Conservation (phyloP, 2,329 filamentous ascomycete genomes). For the Fusarium gaditjirri region DNA sequence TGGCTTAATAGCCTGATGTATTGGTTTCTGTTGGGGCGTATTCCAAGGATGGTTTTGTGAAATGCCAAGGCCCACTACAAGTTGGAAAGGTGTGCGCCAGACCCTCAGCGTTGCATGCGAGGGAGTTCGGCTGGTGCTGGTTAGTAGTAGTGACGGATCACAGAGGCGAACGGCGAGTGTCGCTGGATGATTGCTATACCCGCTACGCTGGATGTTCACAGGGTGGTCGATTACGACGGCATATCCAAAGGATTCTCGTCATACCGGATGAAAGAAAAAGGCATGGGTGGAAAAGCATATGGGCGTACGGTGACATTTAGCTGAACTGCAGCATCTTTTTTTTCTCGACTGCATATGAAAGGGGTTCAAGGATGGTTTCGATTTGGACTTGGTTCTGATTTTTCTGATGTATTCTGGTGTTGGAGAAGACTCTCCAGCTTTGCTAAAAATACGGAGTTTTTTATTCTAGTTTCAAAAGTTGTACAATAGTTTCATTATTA, state of each 20-base stretch:
- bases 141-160: neutral
- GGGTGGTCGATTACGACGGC: neutral
- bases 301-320: conserved; percentile 42
- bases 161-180: neutral
- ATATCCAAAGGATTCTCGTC: neutral
- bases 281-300: conserved; percentile 39
- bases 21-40: conserved; percentile 33
- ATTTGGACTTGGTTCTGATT: conserved; percentile 25
- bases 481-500: conserved; percentile 41
- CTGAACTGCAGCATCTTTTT: conserved; percentile 33
- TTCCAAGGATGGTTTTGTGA: conserved; percentile 23
- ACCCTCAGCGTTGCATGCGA: conserved; percentile 8
- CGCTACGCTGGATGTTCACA: neutral
- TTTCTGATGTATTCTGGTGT: conserved; percentile 32
- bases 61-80: conserved; percentile 13
- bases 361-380: conserved; percentile 43
- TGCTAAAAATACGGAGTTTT: conserved; percentile 20
- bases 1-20: conserved; percentile 25
- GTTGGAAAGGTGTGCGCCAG: conserved; percentile 37
- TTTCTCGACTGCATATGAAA: conserved; percentile 43
- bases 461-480: conserved; percentile 20
- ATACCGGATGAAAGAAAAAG: conserved; percentile 26
- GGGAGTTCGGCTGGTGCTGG: neutral
- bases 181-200: conserved; percentile 4
- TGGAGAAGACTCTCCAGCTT: conserved; percentile 40